Conservation (phyloP, 2,329 filamentous ascomycete species). For the Tolypocladium amazonense region DNA sequence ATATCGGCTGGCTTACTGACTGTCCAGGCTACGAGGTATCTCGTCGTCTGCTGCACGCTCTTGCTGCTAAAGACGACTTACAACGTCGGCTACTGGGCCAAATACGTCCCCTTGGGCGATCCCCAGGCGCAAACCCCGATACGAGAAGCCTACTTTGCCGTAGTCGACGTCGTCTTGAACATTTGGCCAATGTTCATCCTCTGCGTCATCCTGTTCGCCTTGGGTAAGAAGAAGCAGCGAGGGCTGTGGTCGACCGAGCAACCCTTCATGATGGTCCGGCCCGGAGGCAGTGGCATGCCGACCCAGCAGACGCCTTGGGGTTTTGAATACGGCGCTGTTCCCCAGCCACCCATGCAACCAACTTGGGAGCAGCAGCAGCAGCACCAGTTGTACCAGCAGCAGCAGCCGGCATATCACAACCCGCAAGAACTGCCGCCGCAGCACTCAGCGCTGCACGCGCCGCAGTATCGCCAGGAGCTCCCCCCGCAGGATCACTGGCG, state of each 20-base stretch:
- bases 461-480: not conserved
- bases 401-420: not conserved
- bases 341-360: constrained; percentile 5
- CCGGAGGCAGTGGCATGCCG: not conserved
- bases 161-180: constrained; percentile 13
- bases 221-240: constrained; percentile 13
- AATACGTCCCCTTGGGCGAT: constrained; percentile 4
- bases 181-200: constrained; percentile 14
- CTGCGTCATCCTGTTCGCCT: constrained; percentile 13
- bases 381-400: not conserved
- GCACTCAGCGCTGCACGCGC: not conserved
- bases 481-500: not conserved
- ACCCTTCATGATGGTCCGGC: constrained; percentile 3
- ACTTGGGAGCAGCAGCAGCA: not conserved
- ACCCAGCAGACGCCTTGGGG: constrained; percentile 10
- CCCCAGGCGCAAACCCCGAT: not conserved
- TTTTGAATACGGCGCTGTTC: constrained; percentile 5
- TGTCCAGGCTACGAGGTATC: constrained; percentile 10
- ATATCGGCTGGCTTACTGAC: too few species aligned
- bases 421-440: constrained; percentile 1
- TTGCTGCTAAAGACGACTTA: constrained; percentile 15
- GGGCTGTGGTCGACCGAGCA: constrained; percentile 16
- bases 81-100: constrained; percentile 8
- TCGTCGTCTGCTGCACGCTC: constrained; percentile 11
- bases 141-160: constrained; percentile 4